These are phyloP conservation scores for Anthracocystis setariae DNA, from an alignment of 1,284 basidiomycete genomes.

Conservation along the genomic window DNA sequence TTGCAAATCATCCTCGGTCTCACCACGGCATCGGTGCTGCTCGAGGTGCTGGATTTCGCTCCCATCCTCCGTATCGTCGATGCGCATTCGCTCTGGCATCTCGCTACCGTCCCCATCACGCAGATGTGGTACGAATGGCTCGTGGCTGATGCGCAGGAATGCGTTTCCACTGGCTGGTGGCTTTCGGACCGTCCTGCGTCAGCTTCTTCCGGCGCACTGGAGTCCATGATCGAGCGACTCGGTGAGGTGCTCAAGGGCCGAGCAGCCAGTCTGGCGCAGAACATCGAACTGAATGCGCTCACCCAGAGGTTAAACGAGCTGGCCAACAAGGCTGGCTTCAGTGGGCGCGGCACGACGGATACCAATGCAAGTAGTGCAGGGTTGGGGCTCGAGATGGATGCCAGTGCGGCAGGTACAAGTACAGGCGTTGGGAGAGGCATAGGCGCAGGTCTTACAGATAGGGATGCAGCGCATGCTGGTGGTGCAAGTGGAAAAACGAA, in stretches of 20 bases:
- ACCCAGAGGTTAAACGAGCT: slow-evolving; percentile 53
- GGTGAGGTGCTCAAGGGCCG: slow-evolving; percentile 44
- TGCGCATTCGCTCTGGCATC: slow-evolving; percentile 94
- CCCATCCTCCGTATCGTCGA: slow-evolving; percentile 80
- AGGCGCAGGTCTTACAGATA: slow-evolving; percentile 4
- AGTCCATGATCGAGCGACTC: slow-evolving; percentile 29
- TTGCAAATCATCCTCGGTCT: slow-evolving; percentile 73
- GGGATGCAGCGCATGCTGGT: slow-evolving; percentile 9
- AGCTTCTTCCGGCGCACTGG: slow-evolving; percentile 8
- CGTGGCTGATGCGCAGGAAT: slow-evolving; percentile 59
- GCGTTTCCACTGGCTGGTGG: slow-evolving; percentile 57
- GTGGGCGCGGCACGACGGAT: slow-evolving; percentile 13
- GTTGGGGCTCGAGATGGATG: slow-evolving; percentile 20
- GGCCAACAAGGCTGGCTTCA: slow-evolving; percentile 51
- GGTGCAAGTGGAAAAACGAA: slow-evolving; percentile 13
- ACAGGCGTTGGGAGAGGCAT: slow-evolving; percentile 17
- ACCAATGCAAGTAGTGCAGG: slow-evolving; percentile 3
- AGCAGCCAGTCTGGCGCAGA: slow-evolving; percentile 44
- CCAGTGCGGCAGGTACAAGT: slow-evolving; percentile 2
- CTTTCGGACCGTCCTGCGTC: slow-evolving; percentile 31
- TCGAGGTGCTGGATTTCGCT: slow-evolving; percentile 94
- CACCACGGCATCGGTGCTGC: slow-evolving; percentile 79
- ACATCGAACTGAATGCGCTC: slow-evolving; percentile 53
- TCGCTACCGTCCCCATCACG: slow-evolving; percentile 82
- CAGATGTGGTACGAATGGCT: slow-evolving; percentile 76